phyloP scores from a whole-genome alignment of 2,329 filamentous ascomycete genomes.

The Xylariaceae sp. region DNA sequence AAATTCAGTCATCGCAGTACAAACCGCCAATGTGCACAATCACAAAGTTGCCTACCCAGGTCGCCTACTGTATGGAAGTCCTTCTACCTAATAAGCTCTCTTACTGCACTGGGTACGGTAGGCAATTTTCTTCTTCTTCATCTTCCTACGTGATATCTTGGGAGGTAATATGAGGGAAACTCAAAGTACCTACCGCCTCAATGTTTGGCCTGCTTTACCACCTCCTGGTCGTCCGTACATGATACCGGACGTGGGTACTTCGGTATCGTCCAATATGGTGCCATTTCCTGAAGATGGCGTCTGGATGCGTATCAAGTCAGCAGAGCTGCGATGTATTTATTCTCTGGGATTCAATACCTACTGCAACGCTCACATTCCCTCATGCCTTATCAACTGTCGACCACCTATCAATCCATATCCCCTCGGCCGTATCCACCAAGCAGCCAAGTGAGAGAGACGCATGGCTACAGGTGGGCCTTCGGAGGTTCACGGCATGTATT shows the following conservation, averaged over 20 bases:
- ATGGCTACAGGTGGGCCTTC: constrained; percentile 27
- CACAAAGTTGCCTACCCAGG: too few species aligned
- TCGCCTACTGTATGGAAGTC: too few species aligned
- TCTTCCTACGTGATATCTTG: neutral
- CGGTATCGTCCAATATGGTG: constrained; percentile 15
- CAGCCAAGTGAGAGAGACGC: constrained; percentile 16
- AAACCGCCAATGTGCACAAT: too few species aligned
- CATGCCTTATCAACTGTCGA: neutral
- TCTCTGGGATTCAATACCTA: neutral
- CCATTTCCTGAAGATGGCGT: constrained; percentile 8
- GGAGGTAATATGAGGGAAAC: neutral
- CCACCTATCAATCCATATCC: constrained; percentile 4
- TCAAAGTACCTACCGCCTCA: neutral
- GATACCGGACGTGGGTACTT: neutral
- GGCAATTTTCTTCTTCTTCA: neutral
- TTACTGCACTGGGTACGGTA: neutral
- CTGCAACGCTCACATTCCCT: neutral
- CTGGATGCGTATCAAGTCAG: neutral
- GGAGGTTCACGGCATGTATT: constrained; percentile 30
- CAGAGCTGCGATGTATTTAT: neutral
- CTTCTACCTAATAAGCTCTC: neutral
- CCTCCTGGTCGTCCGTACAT: constrained; percentile 1
- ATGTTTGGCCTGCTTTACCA: constrained; percentile 8
- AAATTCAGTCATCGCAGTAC: too few species aligned
- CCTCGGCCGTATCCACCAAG: constrained; percentile 15